Conservation (phyloP, 1,284 basidiomycete species). For the Vanrija sp. region DNA sequence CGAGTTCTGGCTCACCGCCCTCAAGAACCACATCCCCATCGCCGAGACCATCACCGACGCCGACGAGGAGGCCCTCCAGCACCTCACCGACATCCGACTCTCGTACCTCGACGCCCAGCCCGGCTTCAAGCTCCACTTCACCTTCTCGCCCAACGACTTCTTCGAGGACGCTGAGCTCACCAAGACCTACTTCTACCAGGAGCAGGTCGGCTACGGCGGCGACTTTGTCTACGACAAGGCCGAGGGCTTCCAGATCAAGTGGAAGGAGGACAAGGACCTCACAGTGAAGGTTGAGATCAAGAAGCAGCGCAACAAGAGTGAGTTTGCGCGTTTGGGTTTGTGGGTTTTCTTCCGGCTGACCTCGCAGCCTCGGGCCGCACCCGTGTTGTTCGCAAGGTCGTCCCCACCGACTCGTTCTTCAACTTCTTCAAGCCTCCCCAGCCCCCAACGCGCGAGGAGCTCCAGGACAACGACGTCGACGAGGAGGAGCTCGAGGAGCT, state of each 20-base stretch:
- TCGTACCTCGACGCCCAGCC: slow-evolving; percentile 67
- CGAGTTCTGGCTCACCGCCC: slow-evolving; percentile 96
- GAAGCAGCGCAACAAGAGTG: slow-evolving; percentile 98
- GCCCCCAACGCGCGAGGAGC: slow-evolving; percentile 64
- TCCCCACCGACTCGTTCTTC: slow-evolving; percentile 90
- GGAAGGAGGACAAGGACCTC: slow-evolving; percentile 98
- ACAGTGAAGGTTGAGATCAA: slow-evolving; percentile 98
- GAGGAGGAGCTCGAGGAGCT: slow-evolving; percentile 85
- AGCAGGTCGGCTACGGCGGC: slow-evolving; percentile 87
- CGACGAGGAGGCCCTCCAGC: slow-evolving; percentile 69
- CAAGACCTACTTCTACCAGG: slow-evolving; percentile 89
- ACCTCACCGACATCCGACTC: slow-evolving; percentile 65
- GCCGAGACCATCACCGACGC: slow-evolving; percentile 88
- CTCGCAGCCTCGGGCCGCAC: slow-evolving; percentile 81
- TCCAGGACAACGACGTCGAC: slow-evolving; percentile 71
- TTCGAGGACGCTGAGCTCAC: slow-evolving; percentile 79
- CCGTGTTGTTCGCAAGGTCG: slow-evolving; percentile 82
- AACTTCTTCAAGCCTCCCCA: slow-evolving; percentile 91
- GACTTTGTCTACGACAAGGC: slow-evolving; percentile 95
- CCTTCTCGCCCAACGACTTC: slow-evolving; percentile 78
- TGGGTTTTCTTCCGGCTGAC: not conserved
- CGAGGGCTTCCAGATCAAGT: slow-evolving; percentile 83
- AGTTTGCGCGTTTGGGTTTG: slow-evolving; percentile 31
- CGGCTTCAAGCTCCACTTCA: slow-evolving; percentile 87
- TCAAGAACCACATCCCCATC: slow-evolving; percentile 85